phyloP scores from a whole-genome alignment of 345 rosid species.

The Arabis hirsuta region DNA sequence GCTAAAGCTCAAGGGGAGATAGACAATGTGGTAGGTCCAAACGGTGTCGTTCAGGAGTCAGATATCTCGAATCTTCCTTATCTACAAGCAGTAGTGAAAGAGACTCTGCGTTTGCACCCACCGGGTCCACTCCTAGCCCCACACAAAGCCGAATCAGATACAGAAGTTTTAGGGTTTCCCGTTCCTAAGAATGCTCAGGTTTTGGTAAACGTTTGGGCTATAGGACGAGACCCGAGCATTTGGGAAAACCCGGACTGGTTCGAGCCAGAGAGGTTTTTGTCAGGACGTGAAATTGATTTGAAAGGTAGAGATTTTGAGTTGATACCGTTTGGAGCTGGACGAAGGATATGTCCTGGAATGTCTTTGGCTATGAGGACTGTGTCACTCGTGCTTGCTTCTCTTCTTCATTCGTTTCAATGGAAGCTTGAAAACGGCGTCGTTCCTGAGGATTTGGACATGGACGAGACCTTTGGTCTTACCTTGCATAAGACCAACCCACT shows the following conservation, averaged over 20 bases:
- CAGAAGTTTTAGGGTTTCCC: conserved; percentile 22
- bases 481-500: conserved; percentile 7
- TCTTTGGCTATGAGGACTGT: conserved; percentile 34
- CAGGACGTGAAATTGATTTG: background rate
- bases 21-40: conserved; percentile 32
- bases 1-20: conserved; percentile 58
- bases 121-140: conserved; percentile 31
- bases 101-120: conserved; percentile 41
- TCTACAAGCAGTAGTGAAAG: conserved; percentile 32
- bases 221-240: conserved; percentile 44
- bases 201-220: conserved; percentile 43
- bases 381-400: conserved; percentile 41
- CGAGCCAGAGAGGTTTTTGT: conserved; percentile 22
- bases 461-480: conserved; percentile 1
- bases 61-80: conserved; percentile 9
- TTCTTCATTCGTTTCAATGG: conserved; percentile 15
- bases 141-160: conserved; percentile 22
- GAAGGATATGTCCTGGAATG: conserved; percentile 34
- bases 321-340: conserved; percentile 18
- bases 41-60: conserved; percentile 15
- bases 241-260: conserved; percentile 41
- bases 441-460: background rate
- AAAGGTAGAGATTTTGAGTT: conserved; percentile 10
- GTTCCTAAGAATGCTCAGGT: conserved; percentile 34
- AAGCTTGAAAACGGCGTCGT: background rate